Evolutionary conservation across 1,284 basidiomycete genomes (phyloP).

Genomic region (Puccinia horiana): DNA sequence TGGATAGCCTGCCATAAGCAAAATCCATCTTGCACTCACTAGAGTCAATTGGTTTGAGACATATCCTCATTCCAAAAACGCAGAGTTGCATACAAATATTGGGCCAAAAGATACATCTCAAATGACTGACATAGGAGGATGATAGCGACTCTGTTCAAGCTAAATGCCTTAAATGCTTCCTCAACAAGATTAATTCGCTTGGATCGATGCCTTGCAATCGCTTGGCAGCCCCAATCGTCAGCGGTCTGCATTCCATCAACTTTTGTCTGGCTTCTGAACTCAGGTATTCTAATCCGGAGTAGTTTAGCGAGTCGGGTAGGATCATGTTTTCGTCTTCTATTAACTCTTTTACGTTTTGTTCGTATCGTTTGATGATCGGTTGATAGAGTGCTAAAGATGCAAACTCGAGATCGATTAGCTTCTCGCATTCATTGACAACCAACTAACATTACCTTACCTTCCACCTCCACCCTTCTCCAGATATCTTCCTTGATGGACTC

Average conservation of each 20-base stretch:
- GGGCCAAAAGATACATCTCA: no score
- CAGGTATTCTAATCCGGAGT: conserved; percentile 52
- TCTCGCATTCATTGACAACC: background rate
- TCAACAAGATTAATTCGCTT: conserved; percentile 34
- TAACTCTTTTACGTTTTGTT: conserved; percentile 53
- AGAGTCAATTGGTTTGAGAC: no score
- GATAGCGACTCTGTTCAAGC: background rate
- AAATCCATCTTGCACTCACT: no score
- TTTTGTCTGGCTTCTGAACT: conserved; percentile 55
- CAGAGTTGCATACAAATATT: no score
- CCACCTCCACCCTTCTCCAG: conserved; percentile 69
- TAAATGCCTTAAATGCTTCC: conserved; percentile 29
- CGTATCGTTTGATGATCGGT: conserved; percentile 54
- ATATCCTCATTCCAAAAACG: no score
- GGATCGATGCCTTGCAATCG: conserved; percentile 37
- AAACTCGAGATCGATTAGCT: background rate
- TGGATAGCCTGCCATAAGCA: no score
- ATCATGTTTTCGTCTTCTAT: conserved; percentile 53
- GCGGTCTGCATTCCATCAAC: conserved; percentile 52
- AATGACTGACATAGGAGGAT: background rate
- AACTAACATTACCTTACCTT: conserved; percentile 62
- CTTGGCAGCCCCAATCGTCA: conserved; percentile 51
- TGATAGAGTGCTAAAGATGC: conserved; percentile 51
- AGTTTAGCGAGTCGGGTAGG: conserved; percentile 53
- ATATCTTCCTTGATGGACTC: conserved; percentile 64